Evolutionary conservation across 768 basidiomycete species (phyloP).

Genomic region (Collybiopsis confluens): DNA sequence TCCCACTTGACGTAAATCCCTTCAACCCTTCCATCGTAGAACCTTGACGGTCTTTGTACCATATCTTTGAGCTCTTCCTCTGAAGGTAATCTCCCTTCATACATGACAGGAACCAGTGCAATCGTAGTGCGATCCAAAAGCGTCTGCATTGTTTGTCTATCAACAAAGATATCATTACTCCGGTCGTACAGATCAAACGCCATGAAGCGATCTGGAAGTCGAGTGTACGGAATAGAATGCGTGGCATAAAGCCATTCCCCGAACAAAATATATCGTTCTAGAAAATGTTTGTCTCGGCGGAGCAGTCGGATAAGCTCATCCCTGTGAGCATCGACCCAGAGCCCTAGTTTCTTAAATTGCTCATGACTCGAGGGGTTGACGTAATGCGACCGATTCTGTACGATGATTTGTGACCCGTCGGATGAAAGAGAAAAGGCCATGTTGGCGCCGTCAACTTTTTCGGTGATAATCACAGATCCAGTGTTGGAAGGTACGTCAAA

Average conservation of each 20-base stretch:
- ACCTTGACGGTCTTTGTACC: constrained; percentile 41
- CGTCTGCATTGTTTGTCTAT: constrained; percentile 27
- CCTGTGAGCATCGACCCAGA: constrained; percentile 49
- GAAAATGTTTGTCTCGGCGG: constrained; percentile 45
- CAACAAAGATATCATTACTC: constrained; percentile 33
- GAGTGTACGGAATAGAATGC: constrained; percentile 55
- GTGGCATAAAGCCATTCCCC: constrained; percentile 65
- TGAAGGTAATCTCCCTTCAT: constrained; percentile 36
- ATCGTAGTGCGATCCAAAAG: constrained; percentile 38
- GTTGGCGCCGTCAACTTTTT: constrained; percentile 66
- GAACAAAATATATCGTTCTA: constrained; percentile 55
- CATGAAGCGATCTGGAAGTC: constrained; percentile 51
- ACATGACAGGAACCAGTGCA: constrained; percentile 36
- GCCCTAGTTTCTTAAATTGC: constrained; percentile 55
- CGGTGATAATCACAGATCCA: constrained; percentile 46
- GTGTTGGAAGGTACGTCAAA: neutral
- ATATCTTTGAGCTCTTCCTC: constrained; percentile 36
- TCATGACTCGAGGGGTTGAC: constrained; percentile 51
- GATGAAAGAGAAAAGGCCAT: constrained; percentile 58
- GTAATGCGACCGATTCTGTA: constrained; percentile 63
- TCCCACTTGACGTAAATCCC: constrained; percentile 59
- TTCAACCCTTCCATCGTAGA: constrained; percentile 46
- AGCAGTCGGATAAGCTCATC: constrained; percentile 39
- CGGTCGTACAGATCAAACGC: constrained; percentile 62
- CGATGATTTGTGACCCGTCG: constrained; percentile 39